Conservation (phyloP, 495 filamentous ascomycete species). For the Tricharina praecox region DNA sequence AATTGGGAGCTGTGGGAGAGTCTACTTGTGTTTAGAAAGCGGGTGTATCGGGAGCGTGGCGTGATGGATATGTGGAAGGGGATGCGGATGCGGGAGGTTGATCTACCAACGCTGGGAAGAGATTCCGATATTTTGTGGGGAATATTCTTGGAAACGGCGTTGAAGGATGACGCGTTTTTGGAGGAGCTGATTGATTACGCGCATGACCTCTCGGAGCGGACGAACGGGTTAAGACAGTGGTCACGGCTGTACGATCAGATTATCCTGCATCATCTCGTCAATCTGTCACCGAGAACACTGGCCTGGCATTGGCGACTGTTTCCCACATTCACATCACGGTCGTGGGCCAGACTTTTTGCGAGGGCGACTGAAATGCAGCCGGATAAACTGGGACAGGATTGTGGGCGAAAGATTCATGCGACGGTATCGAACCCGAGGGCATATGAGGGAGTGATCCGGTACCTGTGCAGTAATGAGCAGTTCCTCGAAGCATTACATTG, state of each 20-base stretch:
- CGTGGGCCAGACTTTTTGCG: slow-evolving; percentile 13
- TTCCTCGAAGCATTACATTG: slow-evolving; percentile 16
- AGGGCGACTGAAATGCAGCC: slow-evolving; percentile 3
- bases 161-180: slow-evolving; percentile 11
- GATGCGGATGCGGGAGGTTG: slow-evolving; percentile 12
- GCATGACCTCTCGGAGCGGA: slow-evolving; percentile 8
- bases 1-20: slow-evolving; percentile 16
- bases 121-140: slow-evolving; percentile 16
- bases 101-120: slow-evolving; percentile 13
- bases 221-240: slow-evolving; percentile 7
- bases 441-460: slow-evolving; percentile 13
- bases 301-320: background rate
- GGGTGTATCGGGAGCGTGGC: slow-evolving; percentile 15
- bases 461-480: slow-evolving; percentile 11
- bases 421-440: slow-evolving; percentile 9
- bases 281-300: background rate
- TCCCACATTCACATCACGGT: background rate
- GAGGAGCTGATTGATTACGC: slow-evolving; percentile 16
- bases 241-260: slow-evolving; percentile 16
- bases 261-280: slow-evolving; percentile 10
- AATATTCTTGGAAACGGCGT: slow-evolving; percentile 12
- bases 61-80: slow-evolving; percentile 20
- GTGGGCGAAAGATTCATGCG: slow-evolving; percentile 13
- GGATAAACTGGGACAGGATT: slow-evolving; percentile 3
- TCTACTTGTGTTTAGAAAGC: slow-evolving; percentile 14